Conservation (phyloP, 169 alveolate genomes). For the Babesia ovata region DNA sequence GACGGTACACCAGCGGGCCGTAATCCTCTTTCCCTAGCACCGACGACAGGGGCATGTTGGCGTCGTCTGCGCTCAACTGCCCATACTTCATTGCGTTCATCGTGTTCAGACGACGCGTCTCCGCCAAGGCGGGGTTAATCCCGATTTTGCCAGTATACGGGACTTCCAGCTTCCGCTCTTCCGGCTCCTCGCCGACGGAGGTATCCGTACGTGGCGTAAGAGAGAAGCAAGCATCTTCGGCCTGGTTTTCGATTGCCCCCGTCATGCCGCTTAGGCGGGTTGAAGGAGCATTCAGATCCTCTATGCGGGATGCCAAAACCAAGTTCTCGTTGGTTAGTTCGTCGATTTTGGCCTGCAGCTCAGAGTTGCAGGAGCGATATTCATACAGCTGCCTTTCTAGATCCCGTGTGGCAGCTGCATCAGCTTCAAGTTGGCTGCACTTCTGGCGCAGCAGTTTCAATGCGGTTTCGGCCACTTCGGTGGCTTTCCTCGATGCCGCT, state of each 20-base stretch:
- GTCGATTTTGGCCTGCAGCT: conserved; percentile 20
- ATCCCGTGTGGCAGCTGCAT: not conserved
- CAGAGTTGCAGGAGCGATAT: conserved; percentile 5
- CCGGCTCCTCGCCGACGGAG: conserved; percentile 30
- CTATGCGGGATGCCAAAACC: conserved; percentile 27
- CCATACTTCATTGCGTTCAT: conserved; percentile 54
- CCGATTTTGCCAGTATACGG: conserved; percentile 2
- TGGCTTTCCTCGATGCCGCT: not conserved
- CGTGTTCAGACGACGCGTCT: conserved; percentile 53
- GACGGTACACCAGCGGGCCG: conserved; percentile 2
- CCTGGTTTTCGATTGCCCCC: not conserved
- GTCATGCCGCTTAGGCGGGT: conserved; percentile 4
- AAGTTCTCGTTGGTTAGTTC: conserved; percentile 28
- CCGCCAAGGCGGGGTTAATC: conserved; percentile 63
- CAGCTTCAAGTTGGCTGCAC: conserved; percentile 10
- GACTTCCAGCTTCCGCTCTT: not conserved
- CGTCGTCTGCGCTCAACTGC: not conserved
- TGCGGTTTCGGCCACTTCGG: not conserved
- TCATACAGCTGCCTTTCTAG: conserved; percentile 9
- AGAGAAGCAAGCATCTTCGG: not conserved
- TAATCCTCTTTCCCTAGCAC: not conserved
- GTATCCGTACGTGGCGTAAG: conserved; percentile 23
- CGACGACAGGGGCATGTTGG: conserved; percentile 10
- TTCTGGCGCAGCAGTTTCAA: conserved; percentile 16
- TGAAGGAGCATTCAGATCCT: conserved; percentile 12